Evolutionary conservation across 2,329 filamentous ascomycete species (phyloP).

Genomic region (Calonectria henricotiae): DNA sequence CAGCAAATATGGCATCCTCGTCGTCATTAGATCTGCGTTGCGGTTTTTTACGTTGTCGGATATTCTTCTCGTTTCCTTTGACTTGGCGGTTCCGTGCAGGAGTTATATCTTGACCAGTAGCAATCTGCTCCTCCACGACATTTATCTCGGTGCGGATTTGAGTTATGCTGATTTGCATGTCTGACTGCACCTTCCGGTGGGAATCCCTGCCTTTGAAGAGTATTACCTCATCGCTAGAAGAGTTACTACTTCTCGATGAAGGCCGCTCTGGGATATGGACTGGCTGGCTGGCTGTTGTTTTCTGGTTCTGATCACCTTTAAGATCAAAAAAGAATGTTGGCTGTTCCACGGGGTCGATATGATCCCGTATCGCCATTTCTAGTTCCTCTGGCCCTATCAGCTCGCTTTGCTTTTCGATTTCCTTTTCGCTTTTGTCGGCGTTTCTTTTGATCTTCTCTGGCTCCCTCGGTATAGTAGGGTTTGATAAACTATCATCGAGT

Average conservation of each 20-base stretch:
- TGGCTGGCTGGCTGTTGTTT: background rate
- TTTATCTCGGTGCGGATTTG: slow-evolving; percentile 57
- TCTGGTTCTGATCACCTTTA: slow-evolving; percentile 49
- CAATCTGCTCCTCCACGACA: slow-evolving; percentile 51
- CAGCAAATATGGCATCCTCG: slow-evolving; percentile 74
- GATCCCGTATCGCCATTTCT: slow-evolving; percentile 40
- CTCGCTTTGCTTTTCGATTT: background rate
- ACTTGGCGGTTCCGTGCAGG: slow-evolving; percentile 18
- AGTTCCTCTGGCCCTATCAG: slow-evolving; percentile 48
- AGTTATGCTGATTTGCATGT: slow-evolving; percentile 44
- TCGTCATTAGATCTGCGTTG: slow-evolving; percentile 50
- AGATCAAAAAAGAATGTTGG: slow-evolving; percentile 60
- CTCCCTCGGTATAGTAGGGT: background rate
- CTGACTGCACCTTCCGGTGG: slow-evolving; percentile 49
- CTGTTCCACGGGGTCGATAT: slow-evolving; percentile 25
- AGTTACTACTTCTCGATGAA: slow-evolving; percentile 57
- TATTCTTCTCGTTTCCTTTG: slow-evolving; percentile 41
- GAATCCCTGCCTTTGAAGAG: slow-evolving; percentile 74
- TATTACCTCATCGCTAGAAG: slow-evolving; percentile 80
- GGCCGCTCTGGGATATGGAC: slow-evolving; percentile 44
- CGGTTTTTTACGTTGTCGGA: slow-evolving; percentile 44
- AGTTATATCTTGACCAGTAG: slow-evolving; percentile 20
- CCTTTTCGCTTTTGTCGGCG: background rate
- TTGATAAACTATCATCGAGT: background rate
- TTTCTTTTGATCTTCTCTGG: slow-evolving; percentile 3